Base-by-base conservation (phyloP, 2,329 filamentous ascomycete genomes). In the Fusarium denticulatum region DNA sequence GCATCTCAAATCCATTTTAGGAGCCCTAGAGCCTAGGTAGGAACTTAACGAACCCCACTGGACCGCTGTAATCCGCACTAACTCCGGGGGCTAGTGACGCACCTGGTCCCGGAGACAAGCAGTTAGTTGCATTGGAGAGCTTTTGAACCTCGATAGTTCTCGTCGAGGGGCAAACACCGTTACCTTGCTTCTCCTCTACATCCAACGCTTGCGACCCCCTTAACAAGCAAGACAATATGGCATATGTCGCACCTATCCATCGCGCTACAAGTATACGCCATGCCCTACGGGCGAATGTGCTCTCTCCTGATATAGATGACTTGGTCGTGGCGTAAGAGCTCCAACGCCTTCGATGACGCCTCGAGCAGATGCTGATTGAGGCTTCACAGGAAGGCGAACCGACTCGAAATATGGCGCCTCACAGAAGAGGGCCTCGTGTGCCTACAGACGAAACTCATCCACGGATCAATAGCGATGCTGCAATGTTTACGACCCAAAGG, bases 161-260 rank as follows among this genome's bases (percentile, higher is more conserved):
- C 73, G 37, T 42, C 55, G 70, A 75, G 75, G 71, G 72, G 67
- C 61, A 65, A 72, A 56, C 60, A 32, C 63, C 55, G 43, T 32
- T 60, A 49, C 56, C 39, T 43, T 56, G 45, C n/a, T 40, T 56
- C 55, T 46, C 34, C 59, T 47, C 47, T 30, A 14, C 22, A 49
- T 36, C n/a, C 30, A 26, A 52, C 20, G 45, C 46, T 40, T 47
- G 40, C 37, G 47, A 18, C 57, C 40, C 34, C 39, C 50, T 49
- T 65, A 28, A 58, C 43, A 53, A 50, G 63, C 60, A 45, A 62
- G 56, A 34, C 72, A 79, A 53, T 63, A 99, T 99, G 96, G 93
- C 96, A 59, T 99, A 98, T 82, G 87, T 99, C 79, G 95, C 94
- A 70, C 95, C 96, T 43, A 96, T 99, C 64, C 96, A 99, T 82